phyloP scores from a whole-genome alignment of 2,329 filamentous ascomycete genomes.

The Teratosphaeria gauchensis region DNA sequence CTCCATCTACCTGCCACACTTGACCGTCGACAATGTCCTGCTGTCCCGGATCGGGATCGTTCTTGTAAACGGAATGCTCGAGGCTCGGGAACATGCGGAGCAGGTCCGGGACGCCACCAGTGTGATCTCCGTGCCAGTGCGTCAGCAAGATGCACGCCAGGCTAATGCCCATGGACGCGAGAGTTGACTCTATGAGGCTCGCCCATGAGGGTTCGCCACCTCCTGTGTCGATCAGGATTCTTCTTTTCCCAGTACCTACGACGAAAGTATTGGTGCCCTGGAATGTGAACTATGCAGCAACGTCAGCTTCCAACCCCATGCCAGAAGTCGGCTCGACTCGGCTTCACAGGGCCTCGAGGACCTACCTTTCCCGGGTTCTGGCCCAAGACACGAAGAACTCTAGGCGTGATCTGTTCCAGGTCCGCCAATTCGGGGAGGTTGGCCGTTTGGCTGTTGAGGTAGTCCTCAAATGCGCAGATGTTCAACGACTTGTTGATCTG shows the following conservation, averaged over 20 bases:
- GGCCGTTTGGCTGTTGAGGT: too few species aligned
- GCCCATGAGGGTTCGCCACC: slow-evolving; percentile 4
- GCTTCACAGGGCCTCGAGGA: too few species aligned
- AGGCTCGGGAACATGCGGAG: slow-evolving; percentile 24
- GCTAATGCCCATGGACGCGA: slow-evolving; percentile 7
- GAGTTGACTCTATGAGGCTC: slow-evolving; percentile 21
- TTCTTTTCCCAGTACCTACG: slow-evolving; percentile 27
- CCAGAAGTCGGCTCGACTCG: too few species aligned
- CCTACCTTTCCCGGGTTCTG: too few species aligned
- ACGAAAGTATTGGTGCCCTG: slow-evolving; percentile 36
- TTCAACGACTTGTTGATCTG: too few species aligned
- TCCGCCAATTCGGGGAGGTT: too few species aligned
- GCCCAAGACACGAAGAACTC: too few species aligned
- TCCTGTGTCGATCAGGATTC: slow-evolving; percentile 31
- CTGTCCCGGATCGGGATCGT: slow-evolving; percentile 22
- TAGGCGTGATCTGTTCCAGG: too few species aligned
- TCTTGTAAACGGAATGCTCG: slow-evolving; percentile 27
- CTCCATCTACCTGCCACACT: slow-evolving; percentile 30
- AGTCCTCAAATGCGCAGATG: too few species aligned
- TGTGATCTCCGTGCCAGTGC: slow-evolving; percentile 39
- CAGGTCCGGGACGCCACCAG: slow-evolving; percentile 33
- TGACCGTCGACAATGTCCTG: slow-evolving; percentile 30
- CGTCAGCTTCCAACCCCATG: too few species aligned
- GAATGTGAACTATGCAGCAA: too few species aligned
- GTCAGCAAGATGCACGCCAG: slow-evolving; percentile 36